A percentile compares a stretch with the other conserved stretches of the same genome.
Conservation (phyloP, 169 alveolate genomes). For the Babesia ovata region DNA sequence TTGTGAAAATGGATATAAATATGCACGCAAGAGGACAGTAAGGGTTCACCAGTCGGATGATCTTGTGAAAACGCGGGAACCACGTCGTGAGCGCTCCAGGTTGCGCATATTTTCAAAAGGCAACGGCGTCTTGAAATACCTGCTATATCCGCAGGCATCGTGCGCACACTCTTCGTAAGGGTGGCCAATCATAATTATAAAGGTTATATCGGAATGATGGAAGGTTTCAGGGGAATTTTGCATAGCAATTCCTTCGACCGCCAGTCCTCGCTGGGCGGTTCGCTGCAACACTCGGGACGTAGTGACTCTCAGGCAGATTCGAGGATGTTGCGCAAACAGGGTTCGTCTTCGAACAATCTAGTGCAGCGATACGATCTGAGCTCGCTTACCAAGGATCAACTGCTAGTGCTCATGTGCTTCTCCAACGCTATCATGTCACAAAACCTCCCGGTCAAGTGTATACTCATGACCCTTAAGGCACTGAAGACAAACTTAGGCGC, state of each 20-base stretch:
- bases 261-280: not conserved
- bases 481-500: slow-evolving; percentile 33
- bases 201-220: not conserved
- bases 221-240: not conserved
- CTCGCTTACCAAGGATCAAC: slow-evolving; percentile 54
- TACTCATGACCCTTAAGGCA: slow-evolving; percentile 53
- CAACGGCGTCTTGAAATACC: no score
- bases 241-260: not conserved
- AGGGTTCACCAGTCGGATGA: not conserved
- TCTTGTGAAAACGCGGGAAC: not conserved
- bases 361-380: slow-evolving; percentile 38
- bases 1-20: not conserved
- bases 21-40: not conserved
- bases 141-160: no score
- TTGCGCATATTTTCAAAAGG: no score
- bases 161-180: no score
- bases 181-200: no score
- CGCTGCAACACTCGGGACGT: slow-evolving; percentile 8
- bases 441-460: slow-evolving; percentile 60
- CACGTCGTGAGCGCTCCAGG: no score
- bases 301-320: not conserved
- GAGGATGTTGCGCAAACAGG: not conserved
- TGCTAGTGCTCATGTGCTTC: slow-evolving; percentile 49
- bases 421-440: slow-evolving; percentile 50
- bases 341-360: not conserved